These are phyloP conservation scores for Cercospora berteroae DNA, from an alignment of 2,329 filamentous ascomycete species.

Conservation along the genomic window DNA sequence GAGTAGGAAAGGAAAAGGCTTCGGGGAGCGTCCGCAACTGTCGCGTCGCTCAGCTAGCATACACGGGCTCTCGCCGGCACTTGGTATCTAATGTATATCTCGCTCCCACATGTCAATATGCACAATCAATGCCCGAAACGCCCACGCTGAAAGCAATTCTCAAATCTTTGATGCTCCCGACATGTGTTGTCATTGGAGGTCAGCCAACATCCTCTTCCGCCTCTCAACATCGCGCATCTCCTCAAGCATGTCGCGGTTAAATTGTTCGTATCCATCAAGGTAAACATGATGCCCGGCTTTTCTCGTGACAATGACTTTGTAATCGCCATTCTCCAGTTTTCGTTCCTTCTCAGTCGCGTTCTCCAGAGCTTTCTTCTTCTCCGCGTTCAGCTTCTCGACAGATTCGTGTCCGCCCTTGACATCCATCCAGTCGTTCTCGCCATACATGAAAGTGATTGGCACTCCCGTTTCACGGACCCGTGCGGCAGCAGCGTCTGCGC, in stretches of 20 bases:
- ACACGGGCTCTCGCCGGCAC: not conserved
- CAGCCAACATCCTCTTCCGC: conserved; percentile 36
- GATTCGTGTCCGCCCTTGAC: conserved; percentile 79
- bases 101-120: not conserved
- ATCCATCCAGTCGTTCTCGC: conserved; percentile 99
- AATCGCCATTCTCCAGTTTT: conserved; percentile 70
- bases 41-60: not conserved
- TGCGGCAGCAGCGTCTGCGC: conserved; percentile 61
- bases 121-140: not conserved
- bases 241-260: conserved; percentile 62
- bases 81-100: not conserved
- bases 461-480: conserved; percentile 64
- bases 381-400: conserved; percentile 72
- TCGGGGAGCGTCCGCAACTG: not conserved
- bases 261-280: conserved; percentile 67
- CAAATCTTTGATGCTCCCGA: not conserved
- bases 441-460: conserved; percentile 87
- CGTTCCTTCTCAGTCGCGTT: conserved; percentile 65
- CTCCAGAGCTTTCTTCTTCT: conserved; percentile 59
- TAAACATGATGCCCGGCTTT: conserved; percentile 72
- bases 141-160: not conserved
- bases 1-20: too few relatives aligned
- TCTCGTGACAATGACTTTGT: conserved; percentile 76
- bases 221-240: conserved; percentile 65
- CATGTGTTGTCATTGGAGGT: not conserved